Evolutionary conservation across 352 stramenopile genomes (phyloP).

Genomic region (Phytophthora tubulina): DNA sequence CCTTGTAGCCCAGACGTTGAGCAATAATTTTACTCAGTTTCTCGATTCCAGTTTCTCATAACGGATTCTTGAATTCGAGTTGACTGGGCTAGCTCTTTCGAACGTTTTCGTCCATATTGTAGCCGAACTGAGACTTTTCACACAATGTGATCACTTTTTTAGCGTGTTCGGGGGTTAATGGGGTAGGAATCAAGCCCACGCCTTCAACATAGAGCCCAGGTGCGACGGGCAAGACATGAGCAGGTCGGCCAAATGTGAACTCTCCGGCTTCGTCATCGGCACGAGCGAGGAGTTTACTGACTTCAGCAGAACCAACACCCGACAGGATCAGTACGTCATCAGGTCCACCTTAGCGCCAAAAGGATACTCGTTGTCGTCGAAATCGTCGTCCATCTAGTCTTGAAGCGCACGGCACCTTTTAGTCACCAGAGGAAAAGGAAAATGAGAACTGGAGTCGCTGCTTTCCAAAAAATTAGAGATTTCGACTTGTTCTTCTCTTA

Average conservation of each 20-base stretch:
- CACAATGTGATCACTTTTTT: slow-evolving; percentile 19
- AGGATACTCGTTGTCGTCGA: slow-evolving; percentile 13
- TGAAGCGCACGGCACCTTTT: no score
- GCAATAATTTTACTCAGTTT: slow-evolving; percentile 14
- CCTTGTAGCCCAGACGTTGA: slow-evolving; percentile 21
- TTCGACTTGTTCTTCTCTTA: no score
- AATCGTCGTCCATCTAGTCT: slow-evolving; percentile 4
- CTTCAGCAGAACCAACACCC: slow-evolving; percentile 3
- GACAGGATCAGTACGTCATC: not conserved
- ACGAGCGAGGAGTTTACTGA: slow-evolving; percentile 14
- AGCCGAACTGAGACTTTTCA: slow-evolving; percentile 46
- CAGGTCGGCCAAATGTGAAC: slow-evolving; percentile 18
- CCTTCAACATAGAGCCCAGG: slow-evolving; percentile 23
- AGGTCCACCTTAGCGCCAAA: not conserved
- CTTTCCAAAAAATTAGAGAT: no score
- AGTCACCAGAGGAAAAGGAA: not conserved
- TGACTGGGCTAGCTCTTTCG: slow-evolving; percentile 29
- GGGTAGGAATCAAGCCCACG: slow-evolving; percentile 21
- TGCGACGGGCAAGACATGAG: slow-evolving; percentile 4
- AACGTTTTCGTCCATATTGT: slow-evolving; percentile 27
- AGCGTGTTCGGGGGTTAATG: slow-evolving; percentile 14
- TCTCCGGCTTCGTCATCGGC: slow-evolving; percentile 5
- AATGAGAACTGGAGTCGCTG: no score
- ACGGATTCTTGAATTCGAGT: slow-evolving; percentile 21
- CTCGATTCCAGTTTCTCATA: slow-evolving; percentile 22